phyloP scores from a whole-genome alignment of 1,284 basidiomycete genomes.

The Tilletiopsis washingtonensis region DNA sequence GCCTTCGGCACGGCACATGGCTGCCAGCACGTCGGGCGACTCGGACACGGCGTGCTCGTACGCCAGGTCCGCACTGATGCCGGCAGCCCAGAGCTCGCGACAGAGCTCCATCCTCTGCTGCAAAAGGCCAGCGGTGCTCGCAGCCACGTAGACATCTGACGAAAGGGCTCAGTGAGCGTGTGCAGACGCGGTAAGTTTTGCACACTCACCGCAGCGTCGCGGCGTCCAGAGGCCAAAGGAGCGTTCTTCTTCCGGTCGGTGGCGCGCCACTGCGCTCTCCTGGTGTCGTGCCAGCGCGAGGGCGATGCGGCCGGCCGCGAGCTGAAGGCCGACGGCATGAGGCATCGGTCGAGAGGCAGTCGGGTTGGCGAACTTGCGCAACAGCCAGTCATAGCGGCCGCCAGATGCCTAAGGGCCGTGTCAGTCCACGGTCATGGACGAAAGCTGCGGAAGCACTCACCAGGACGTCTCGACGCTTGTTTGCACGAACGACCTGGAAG shows the following conservation, averaged over 20 bases:
- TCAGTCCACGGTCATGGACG: no score
- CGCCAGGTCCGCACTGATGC: conserved; percentile 77
- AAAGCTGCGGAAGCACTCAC: background rate
- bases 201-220: conserved; percentile 55
- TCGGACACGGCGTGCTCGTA: conserved; percentile 52
- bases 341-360: conserved; percentile 50
- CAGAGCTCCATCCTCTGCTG: conserved; percentile 70
- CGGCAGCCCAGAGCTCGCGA: conserved; percentile 67
- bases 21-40: conserved; percentile 31
- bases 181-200: background rate
- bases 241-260: conserved; percentile 62
- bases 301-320: conserved; percentile 71
- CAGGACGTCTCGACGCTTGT: conserved; percentile 64
- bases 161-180: background rate
- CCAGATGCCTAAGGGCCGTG: conserved; percentile 53
- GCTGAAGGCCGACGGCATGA: conserved; percentile 67
- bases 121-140: conserved; percentile 66
- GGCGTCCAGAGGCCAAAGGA: conserved; percentile 82
- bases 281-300: conserved; percentile 57
- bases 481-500: conserved; percentile 61
- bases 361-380: conserved; percentile 58
- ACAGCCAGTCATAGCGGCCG: conserved; percentile 70
- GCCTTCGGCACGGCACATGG: conserved; percentile 42
- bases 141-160: conserved; percentile 60
- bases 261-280: conserved; percentile 63